phyloP scores from a whole-genome alignment of 495 filamentous ascomycete genomes.

The Filosporella fistucella region DNA sequence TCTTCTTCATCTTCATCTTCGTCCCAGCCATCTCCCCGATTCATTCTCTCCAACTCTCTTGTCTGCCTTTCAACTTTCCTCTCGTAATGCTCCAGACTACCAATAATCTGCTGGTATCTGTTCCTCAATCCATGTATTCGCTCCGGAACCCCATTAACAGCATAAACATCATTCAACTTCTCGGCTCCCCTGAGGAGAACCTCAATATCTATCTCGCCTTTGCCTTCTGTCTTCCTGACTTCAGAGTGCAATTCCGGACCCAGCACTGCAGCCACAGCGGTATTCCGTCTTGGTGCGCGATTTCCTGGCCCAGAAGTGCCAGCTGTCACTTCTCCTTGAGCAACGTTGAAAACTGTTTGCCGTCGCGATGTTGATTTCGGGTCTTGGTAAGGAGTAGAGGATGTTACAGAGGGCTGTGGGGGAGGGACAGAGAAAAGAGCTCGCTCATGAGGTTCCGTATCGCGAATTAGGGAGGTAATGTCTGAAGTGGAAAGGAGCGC shows the following conservation, averaged over 20 bases:
- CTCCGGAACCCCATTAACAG: constrained; percentile 74
- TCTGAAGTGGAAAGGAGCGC: constrained; percentile 82
- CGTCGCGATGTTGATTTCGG: constrained; percentile 33
- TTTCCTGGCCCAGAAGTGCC: constrained; percentile 27
- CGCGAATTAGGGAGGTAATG: constrained; percentile 90
- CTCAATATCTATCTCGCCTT: constrained; percentile 79
- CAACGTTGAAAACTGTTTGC: constrained; percentile 52
- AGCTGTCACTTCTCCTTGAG: constrained; percentile 49
- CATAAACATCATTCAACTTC: constrained; percentile 86
- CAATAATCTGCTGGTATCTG: constrained; percentile 66
- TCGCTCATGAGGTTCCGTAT: constrained; percentile 92
- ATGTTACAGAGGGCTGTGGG: constrained; percentile 41
- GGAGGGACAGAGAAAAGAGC: constrained; percentile 90
- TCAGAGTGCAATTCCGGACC: constrained; percentile 83
- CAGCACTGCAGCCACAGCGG: constrained; percentile 84
- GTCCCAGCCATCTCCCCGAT: constrained; percentile 45
- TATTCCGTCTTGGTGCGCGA: constrained; percentile 63
- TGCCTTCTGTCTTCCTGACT: constrained; percentile 54
- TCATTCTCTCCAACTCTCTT: constrained; percentile 68
- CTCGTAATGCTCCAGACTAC: constrained; percentile 77
- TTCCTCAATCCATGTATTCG: constrained; percentile 67
- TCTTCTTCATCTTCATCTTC: constrained; percentile 41
- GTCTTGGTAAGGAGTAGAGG: constrained; percentile 24
- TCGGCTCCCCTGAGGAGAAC: constrained; percentile 82
- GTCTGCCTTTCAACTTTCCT: constrained; percentile 72